Conservation (phyloP, 164 flowering plant species). For the Berberis thunbergii region DNA sequence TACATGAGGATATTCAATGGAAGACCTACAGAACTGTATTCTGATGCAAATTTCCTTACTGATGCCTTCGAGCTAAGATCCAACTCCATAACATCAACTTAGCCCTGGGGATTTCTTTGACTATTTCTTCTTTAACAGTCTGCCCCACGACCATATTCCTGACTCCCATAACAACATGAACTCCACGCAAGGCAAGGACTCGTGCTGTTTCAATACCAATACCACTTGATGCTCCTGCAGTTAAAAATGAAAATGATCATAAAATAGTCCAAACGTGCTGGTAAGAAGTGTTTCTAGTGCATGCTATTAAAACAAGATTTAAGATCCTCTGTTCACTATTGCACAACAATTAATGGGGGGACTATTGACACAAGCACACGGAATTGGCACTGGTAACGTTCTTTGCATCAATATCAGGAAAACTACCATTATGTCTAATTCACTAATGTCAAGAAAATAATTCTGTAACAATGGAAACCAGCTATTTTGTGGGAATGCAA, state of each 20-base stretch:
- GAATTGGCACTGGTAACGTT: no score
- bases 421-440: no score
- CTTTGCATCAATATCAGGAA: no score
- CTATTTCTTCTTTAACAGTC: conserved; percentile 40
- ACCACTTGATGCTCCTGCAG: conserved; percentile 83
- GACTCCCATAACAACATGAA: conserved; percentile 69
- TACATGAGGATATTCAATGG: conserved; percentile 71
- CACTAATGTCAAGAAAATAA: no score
- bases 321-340: no score
- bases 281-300: no score
- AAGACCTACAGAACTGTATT: conserved; percentile 37
- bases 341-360: no score
- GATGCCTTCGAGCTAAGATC: conserved; percentile 68
- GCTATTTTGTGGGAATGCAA: no score
- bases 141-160: conserved; percentile 49
- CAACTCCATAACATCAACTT: conserved; percentile 67
- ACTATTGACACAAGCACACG: no score
- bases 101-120: conserved; percentile 51
- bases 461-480: no score
- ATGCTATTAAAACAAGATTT: no score
- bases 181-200: conserved; percentile 65
- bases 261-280: background rate
- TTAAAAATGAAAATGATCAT: background rate
- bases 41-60: conserved; percentile 57
- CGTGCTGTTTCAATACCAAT: conserved; percentile 68